Conservation (phyloP, 2,329 filamentous ascomycete genomes). For the Nemania bipapillata region DNA sequence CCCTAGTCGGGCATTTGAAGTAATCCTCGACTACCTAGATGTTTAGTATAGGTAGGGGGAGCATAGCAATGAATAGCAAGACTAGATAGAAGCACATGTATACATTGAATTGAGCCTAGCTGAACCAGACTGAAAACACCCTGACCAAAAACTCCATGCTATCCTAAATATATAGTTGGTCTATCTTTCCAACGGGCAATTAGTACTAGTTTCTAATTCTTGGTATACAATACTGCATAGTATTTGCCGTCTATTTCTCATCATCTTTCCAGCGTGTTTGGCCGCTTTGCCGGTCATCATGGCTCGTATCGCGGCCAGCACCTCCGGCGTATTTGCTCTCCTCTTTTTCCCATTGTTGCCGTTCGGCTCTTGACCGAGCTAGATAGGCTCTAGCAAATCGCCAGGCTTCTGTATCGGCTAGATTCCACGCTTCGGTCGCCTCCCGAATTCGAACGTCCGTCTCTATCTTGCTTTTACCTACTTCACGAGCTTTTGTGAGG, state of each 20-base stretch:
- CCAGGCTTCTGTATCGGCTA: conserved; percentile 82
- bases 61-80: conserved; percentile 4
- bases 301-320: conserved; percentile 63
- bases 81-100: background rate
- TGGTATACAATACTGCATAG: conserved; percentile 21
- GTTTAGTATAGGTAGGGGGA: too few species aligned
- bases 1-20: background rate
- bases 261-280: conserved; percentile 45
- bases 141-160: conserved; percentile 37
- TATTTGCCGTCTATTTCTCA: conserved; percentile 18
- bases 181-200: conserved; percentile 22
- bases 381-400: conserved; percentile 76
- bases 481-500: conserved; percentile 64
- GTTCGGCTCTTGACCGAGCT: conserved; percentile 71
- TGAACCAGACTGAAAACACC: conserved; percentile 22
- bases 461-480: conserved; percentile 57
- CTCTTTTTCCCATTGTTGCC: conserved; percentile 75
- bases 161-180: conserved; percentile 25
- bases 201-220: conserved; percentile 10
- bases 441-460: conserved; percentile 61
- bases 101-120: conserved; percentile 17
- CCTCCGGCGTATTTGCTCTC: conserved; percentile 73
- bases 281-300: conserved; percentile 49
- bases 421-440: conserved; percentile 72
- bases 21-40: too few species aligned